These are phyloP conservation scores for Corchorus capsularis DNA, from an alignment of 345 rosid genomes.

Conservation along the genomic window DNA sequence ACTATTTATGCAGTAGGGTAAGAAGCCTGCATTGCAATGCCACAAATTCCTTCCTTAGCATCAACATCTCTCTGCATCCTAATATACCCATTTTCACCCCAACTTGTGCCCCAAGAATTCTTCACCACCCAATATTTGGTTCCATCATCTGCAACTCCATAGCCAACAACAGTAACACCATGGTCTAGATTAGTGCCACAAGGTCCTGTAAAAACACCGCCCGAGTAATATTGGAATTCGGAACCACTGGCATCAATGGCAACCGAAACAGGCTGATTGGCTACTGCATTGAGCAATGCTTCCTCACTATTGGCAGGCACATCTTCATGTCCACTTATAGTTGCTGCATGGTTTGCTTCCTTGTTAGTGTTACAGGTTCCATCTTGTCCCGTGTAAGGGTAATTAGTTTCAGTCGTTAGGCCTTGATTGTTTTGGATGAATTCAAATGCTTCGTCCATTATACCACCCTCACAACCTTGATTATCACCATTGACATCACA, in stretches of 20 bases:
- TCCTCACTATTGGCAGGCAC: slow-evolving; percentile 36
- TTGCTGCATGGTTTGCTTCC: slow-evolving; percentile 27
- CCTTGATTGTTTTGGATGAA: slow-evolving; percentile 86
- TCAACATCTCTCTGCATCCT: neutral
- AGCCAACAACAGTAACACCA: slow-evolving; percentile 1
- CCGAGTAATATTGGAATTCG: slow-evolving; percentile 60
- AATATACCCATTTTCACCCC: slow-evolving; percentile 4
- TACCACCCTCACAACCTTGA: slow-evolving; percentile 47
- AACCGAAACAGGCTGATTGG: slow-evolving; percentile 64
- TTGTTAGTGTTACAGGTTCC: slow-evolving; percentile 55
- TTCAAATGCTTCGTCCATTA: slow-evolving; percentile 83
- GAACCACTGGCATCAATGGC: slow-evolving; percentile 77
- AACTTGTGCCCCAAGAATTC: neutral
- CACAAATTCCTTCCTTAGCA: slow-evolving; percentile 8
- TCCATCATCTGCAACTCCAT: neutral
- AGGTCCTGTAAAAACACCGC: too few relatives aligned
- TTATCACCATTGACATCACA: slow-evolving; percentile 35
- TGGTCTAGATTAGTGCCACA: neutral
- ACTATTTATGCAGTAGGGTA: neutral
- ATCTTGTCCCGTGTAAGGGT: slow-evolving; percentile 67
- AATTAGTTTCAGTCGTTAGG: slow-evolving; percentile 69
- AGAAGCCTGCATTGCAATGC: slow-evolving; percentile 2
- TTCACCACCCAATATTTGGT: slow-evolving; percentile 6
- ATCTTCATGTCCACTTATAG: slow-evolving; percentile 31
- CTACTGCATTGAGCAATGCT: slow-evolving; percentile 43